phyloP scores from a whole-genome alignment of 768 basidiomycete species.

The Rhodotorula diobovata region DNA sequence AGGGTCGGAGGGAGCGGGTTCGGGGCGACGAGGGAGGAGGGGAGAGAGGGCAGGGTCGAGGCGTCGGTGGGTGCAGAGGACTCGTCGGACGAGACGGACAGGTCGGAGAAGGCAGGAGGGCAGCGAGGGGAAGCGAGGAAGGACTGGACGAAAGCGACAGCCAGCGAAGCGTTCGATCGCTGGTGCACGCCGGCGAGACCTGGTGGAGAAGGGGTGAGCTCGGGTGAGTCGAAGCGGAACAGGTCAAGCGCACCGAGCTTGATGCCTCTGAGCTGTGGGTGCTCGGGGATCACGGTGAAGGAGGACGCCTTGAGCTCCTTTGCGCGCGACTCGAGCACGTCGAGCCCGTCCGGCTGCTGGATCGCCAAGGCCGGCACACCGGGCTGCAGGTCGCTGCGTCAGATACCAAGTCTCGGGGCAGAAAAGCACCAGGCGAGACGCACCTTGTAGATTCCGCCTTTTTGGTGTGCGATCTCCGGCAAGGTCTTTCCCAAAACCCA shows the following conservation, averaged over 20 bases:
- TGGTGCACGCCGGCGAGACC: slow-evolving; percentile 86
- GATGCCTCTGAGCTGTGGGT: slow-evolving; percentile 55
- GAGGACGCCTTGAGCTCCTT: slow-evolving; percentile 50
- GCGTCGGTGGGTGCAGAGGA: neutral
- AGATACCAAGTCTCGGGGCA: neutral
- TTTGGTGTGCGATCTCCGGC: slow-evolving; percentile 85
- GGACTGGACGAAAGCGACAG: slow-evolving; percentile 63
- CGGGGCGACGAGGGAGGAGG: slow-evolving; percentile 34
- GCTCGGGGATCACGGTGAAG: slow-evolving; percentile 60
- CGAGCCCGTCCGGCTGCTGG: slow-evolving; percentile 67
- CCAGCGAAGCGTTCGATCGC: slow-evolving; percentile 77
- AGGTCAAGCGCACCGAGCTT: slow-evolving; percentile 57
- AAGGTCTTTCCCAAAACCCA: slow-evolving; percentile 80
- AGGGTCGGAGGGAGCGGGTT: slow-evolving; percentile 56
- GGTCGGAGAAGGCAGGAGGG: slow-evolving; percentile 38
- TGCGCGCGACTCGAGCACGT: slow-evolving; percentile 57
- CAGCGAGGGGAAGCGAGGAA: slow-evolving; percentile 56
- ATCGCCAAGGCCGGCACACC: slow-evolving; percentile 82
- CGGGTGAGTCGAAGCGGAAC: neutral
- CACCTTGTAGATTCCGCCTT: slow-evolving; percentile 94
- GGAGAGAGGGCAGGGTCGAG: slow-evolving; percentile 3
- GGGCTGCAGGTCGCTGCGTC: slow-evolving; percentile 50
- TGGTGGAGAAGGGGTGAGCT: slow-evolving; percentile 48
- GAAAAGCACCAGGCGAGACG: slow-evolving; percentile 14
- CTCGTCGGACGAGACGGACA: neutral